Evolutionary conservation across 2,329 filamentous ascomycete genomes (phyloP).

Genomic region (Herpotrichia juniperi): DNA sequence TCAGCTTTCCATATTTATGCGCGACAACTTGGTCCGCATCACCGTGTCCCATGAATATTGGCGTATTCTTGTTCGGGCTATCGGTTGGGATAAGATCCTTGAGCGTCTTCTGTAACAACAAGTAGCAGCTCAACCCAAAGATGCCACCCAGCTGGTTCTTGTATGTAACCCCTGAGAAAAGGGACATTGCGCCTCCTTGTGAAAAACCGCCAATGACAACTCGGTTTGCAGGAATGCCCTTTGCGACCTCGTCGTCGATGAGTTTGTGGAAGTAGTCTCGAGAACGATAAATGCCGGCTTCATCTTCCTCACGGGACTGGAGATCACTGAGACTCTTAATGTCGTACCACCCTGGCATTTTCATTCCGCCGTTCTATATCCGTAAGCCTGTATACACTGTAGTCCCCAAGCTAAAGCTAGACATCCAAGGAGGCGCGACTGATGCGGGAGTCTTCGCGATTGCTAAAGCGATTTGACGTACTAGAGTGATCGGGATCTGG

Average conservation of each 20-base stretch:
- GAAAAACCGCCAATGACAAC: constrained; percentile 88
- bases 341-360: constrained; percentile 89
- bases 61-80: constrained; percentile 73
- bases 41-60: constrained; percentile 91
- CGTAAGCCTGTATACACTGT: constrained; percentile 11
- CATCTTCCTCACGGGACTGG: constrained; percentile 63
- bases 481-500: constrained; percentile 81
- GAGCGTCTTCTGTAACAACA: constrained; percentile 72
- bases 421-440: neutral
- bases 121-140: constrained; percentile 81
- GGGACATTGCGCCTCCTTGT: constrained; percentile 84
- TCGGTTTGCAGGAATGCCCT: constrained; percentile 79
- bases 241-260: constrained; percentile 79
- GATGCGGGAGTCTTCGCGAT: neutral
- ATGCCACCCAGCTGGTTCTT: constrained; percentile 82
- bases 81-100: constrained; percentile 51
- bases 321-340: constrained; percentile 61
- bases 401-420: neutral
- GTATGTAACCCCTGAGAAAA: constrained; percentile 79
- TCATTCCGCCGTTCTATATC: constrained; percentile 71
- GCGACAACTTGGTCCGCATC: constrained; percentile 75
- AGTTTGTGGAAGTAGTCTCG: constrained; percentile 78
- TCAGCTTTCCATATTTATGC: constrained; percentile 70
- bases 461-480: constrained; percentile 49
- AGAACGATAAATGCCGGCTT: constrained; percentile 74